A percentile compares a stretch with the other conserved stretches of the same genome.
phyloP scores from a whole-genome alignment of 495 filamentous ascomycete species.

The Tetracladium setigerum region DNA sequence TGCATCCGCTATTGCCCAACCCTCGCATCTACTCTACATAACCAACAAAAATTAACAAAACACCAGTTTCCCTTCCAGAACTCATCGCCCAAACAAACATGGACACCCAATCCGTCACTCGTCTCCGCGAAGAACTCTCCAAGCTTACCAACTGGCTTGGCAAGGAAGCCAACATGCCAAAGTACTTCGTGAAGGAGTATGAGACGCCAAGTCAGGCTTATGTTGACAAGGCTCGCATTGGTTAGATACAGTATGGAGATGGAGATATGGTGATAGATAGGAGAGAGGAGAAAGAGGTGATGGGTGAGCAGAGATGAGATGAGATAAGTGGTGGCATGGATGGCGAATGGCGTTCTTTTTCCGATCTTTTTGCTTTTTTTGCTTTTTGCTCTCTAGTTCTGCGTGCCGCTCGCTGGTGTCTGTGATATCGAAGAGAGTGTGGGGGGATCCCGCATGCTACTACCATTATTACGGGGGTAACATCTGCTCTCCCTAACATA shows the following conservation, averaged over 20 bases:
- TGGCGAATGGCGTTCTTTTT: too few species aligned
- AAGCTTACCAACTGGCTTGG: conserved; percentile 77
- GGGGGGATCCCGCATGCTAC: too few species aligned
- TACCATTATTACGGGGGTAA: too few species aligned
- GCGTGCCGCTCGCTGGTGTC: too few species aligned
- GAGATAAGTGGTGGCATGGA: too few species aligned
- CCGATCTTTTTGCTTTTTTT: too few species aligned
- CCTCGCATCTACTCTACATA: not conserved
- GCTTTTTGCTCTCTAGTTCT: too few species aligned
- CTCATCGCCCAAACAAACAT: conserved; percentile 95
- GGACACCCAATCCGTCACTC: conserved; percentile 81
- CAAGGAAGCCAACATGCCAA: conserved; percentile 46
- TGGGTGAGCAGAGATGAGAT: too few species aligned
- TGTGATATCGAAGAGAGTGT: too few species aligned
- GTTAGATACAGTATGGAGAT: conserved; percentile 2
- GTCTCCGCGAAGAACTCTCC: conserved; percentile 77
- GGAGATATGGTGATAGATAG: too few species aligned
- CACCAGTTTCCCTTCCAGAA: conserved; percentile 78
- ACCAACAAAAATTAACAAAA: conserved; percentile 20
- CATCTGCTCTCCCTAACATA: too few species aligned
- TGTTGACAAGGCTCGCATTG: conserved; percentile 34
- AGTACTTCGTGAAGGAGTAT: conserved; percentile 75
- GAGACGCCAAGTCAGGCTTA: conserved; percentile 49
- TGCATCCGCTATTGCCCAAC: not conserved
- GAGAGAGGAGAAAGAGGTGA: conserved; percentile 7